phyloP scores from a whole-genome alignment of 345 rosid species.

The Ceriops zippeliana region DNA sequence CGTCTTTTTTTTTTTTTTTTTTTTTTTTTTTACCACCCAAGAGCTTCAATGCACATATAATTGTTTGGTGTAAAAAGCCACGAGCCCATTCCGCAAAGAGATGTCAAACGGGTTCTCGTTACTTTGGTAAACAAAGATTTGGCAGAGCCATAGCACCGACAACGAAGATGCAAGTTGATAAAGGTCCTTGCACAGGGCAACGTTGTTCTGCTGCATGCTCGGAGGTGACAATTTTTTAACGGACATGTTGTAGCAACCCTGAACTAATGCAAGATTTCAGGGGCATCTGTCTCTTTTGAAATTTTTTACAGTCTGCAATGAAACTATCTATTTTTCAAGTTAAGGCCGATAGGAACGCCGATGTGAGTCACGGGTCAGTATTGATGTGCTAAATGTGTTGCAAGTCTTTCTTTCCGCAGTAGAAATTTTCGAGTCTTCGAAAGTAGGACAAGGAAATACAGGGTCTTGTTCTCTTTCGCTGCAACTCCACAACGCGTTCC shows the following conservation, averaged over 20 bases:
- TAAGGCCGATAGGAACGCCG: too few relatives aligned
- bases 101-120: constrained; percentile 35
- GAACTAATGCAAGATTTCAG: constrained; percentile 30
- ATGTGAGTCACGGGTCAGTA: too few relatives aligned
- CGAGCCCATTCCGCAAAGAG: constrained; percentile 54
- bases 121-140: constrained; percentile 36
- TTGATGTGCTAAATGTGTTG: too few relatives aligned
- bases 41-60: constrained; percentile 46
- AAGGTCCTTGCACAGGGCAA: constrained; percentile 52
- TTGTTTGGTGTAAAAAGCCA: constrained; percentile 51
- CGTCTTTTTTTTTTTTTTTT: too few relatives aligned
- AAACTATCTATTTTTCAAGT: too few relatives aligned
- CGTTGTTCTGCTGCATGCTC: constrained; percentile 41
- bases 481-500: too few relatives aligned
- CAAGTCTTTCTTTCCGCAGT: too few relatives aligned
- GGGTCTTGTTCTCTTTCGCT: too few relatives aligned
- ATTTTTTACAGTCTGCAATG: too few relatives aligned
- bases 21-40: constrained; percentile 10
- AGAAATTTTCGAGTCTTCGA: too few relatives aligned
- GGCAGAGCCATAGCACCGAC: constrained; percentile 38
- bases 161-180: constrained; percentile 51
- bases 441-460: too few relatives aligned
- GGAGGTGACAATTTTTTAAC: constrained; percentile 46
- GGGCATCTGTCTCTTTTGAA: too few relatives aligned
- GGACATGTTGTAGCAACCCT: constrained; percentile 36